Conservation (phyloP, 176 grass and related monocot genomes). For the Hordeum marinum region DNA sequence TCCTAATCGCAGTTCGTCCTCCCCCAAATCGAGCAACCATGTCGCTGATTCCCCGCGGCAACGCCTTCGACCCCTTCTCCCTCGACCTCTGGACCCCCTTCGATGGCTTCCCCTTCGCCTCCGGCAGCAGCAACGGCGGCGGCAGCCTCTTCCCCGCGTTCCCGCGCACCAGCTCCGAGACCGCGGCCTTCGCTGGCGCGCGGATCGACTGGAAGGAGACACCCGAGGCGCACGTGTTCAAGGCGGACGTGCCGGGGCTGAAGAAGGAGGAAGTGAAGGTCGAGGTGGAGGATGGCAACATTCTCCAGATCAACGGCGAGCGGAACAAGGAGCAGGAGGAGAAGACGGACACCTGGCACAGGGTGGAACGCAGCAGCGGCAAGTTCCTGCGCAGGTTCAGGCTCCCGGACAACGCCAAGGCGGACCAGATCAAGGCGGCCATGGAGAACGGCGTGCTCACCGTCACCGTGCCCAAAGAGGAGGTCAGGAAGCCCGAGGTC, state of each 20-base stretch:
- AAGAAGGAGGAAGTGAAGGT: slow-evolving; percentile 71
- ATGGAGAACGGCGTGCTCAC: slow-evolving; percentile 69
- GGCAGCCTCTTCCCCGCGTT: background rate
- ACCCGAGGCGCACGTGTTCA: slow-evolving; percentile 57
- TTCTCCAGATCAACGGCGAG: slow-evolving; percentile 58
- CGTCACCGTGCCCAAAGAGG: slow-evolving; percentile 53
- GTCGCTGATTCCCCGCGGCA: background rate
- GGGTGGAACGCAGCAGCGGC: slow-evolving; percentile 56
- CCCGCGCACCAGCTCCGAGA: slow-evolving; percentile 19
- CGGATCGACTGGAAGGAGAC: slow-evolving; percentile 65
- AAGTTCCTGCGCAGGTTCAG: slow-evolving; percentile 51
- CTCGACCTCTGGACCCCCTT: background rate
- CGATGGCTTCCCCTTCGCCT: slow-evolving; percentile 10
- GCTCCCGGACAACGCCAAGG: slow-evolving; percentile 46
- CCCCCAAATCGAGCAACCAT: background rate
- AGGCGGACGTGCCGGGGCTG: slow-evolving; percentile 55
- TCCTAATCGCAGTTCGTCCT: background rate
- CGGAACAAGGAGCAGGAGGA: slow-evolving; percentile 57
- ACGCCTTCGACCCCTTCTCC: slow-evolving; percentile 8
- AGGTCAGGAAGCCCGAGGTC: slow-evolving; percentile 35
- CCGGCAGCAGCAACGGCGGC: background rate
- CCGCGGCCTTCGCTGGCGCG: slow-evolving; percentile 28
- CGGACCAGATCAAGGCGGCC: slow-evolving; percentile 41
- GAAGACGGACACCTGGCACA: slow-evolving; percentile 54
- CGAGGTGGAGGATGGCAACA: slow-evolving; percentile 50